These are phyloP conservation scores for Pinus tabuliformis DNA, from an alignment of 75 land plant species.

Conservation along the genomic window DNA sequence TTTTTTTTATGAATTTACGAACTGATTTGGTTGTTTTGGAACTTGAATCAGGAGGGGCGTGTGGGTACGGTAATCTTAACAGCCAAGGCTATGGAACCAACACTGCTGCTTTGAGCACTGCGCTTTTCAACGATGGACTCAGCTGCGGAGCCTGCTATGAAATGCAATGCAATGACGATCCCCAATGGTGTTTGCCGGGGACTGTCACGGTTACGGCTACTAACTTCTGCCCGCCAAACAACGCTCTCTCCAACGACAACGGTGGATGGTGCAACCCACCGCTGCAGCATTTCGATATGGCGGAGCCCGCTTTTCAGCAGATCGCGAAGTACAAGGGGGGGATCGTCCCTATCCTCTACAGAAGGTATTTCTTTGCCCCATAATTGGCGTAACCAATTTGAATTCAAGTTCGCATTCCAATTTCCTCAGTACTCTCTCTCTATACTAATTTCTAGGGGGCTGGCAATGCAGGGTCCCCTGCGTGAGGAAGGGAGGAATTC, in stretches of 20 bases:
- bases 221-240: constrained; percentile 9
- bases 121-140: constrained; percentile 19
- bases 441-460: neutral
- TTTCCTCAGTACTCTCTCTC: neutral
- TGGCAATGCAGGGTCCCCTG: constrained; percentile 3
- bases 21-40: too few relatives aligned
- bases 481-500: neutral
- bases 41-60: constrained; percentile 16
- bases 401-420: neutral
- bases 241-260: neutral
- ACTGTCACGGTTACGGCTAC: constrained; percentile 9
- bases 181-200: constrained; percentile 12
- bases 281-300: neutral
- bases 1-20: too few relatives aligned
- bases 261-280: constrained; percentile 16
- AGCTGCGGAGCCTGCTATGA: constrained; percentile 29
- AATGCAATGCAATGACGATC: constrained; percentile 12
- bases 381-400: too few relatives aligned
- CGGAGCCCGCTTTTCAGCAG: constrained; percentile 6
- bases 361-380: constrained; percentile 1
- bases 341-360: constrained; percentile 9
- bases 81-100: constrained; percentile 22
- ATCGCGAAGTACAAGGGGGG: constrained; percentile 3
- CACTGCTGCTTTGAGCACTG: constrained; percentile 30
- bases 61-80: constrained; percentile 24